These are phyloP conservation scores for Musa schizocarpa DNA, from an alignment of 176 grass and related monocot species.

Conservation along the genomic window DNA sequence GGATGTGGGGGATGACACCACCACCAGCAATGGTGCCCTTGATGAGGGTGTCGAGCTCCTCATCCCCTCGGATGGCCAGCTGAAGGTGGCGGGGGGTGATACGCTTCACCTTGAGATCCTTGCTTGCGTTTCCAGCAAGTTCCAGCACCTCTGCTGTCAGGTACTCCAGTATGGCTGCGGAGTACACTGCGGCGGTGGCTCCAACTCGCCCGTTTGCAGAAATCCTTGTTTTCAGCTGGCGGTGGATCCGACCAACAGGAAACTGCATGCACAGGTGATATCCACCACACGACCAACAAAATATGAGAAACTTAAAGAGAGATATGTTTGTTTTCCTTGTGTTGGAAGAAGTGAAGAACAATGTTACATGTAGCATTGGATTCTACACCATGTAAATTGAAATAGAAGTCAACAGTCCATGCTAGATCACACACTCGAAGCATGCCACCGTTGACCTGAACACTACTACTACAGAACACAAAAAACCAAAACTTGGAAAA, in stretches of 20 bases:
- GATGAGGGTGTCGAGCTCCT: slow-evolving; percentile 41
- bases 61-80: slow-evolving; percentile 29
- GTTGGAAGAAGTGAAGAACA: no score
- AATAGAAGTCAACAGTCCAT: no score
- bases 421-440: no score
- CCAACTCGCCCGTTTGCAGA: slow-evolving; percentile 28
- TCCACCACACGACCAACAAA: neutral
- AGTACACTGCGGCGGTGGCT: slow-evolving; percentile 28
- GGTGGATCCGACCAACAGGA: slow-evolving; percentile 33
- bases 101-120: slow-evolving; percentile 40
- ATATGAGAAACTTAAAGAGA: no score
- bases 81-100: slow-evolving; percentile 35
- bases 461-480: no score
- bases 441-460: no score
- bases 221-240: slow-evolving; percentile 32
- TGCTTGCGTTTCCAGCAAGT: slow-evolving; percentile 30
- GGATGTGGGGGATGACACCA: slow-evolving; percentile 32
- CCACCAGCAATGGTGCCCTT: slow-evolving; percentile 36
- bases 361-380: no score
- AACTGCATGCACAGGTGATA: slow-evolving; percentile 16
- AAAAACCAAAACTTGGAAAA: no score
- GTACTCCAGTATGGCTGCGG: slow-evolving; percentile 31
- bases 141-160: slow-evolving; percentile 40
- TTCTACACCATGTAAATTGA: no score
- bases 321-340: no score